Conservation (phyloP, 768 basidiomycete genomes). For the Lepiota brunneoincarnata region DNA sequence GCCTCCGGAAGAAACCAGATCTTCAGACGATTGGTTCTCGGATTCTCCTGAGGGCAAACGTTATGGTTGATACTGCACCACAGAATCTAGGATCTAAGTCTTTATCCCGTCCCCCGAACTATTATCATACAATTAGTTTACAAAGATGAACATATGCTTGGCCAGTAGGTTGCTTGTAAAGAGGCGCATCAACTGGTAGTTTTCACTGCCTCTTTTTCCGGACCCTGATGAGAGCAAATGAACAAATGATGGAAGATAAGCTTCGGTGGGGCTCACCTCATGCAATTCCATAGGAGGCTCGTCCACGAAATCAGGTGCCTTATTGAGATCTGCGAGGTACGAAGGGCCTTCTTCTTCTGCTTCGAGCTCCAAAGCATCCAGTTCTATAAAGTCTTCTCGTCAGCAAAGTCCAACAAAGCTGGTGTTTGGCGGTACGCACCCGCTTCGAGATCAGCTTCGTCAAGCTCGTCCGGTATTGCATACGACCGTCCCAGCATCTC, state of each 20-base stretch:
- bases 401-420: neutral
- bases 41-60: slow-evolving; percentile 49
- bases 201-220: slow-evolving; percentile 54
- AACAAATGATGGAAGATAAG: neutral
- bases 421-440: slow-evolving; percentile 44
- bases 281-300: slow-evolving; percentile 71
- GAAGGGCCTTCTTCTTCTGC: slow-evolving; percentile 89
- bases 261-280: slow-evolving; percentile 43
- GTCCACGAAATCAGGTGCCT: slow-evolving; percentile 91
- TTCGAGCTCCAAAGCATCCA: slow-evolving; percentile 91
- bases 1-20: slow-evolving; percentile 51
- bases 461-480: slow-evolving; percentile 94
- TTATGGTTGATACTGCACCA: slow-evolving; percentile 51
- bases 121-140: slow-evolving; percentile 11
- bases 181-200: slow-evolving; percentile 37
- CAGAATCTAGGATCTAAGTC: too few relatives aligned
- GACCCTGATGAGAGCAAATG: slow-evolving; percentile 30
- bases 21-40: slow-evolving; percentile 77
- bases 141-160: neutral
- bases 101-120: neutral
- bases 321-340: slow-evolving; percentile 84
- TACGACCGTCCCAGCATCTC: slow-evolving; percentile 92
- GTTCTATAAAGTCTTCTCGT: slow-evolving; percentile 51
- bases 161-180: neutral
- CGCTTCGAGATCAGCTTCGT: slow-evolving; percentile 96